These are phyloP conservation scores for Entophlyctis luteolus DNA, from an alignment of 192 early-diverging fungal species.

Conservation along the genomic window DNA sequence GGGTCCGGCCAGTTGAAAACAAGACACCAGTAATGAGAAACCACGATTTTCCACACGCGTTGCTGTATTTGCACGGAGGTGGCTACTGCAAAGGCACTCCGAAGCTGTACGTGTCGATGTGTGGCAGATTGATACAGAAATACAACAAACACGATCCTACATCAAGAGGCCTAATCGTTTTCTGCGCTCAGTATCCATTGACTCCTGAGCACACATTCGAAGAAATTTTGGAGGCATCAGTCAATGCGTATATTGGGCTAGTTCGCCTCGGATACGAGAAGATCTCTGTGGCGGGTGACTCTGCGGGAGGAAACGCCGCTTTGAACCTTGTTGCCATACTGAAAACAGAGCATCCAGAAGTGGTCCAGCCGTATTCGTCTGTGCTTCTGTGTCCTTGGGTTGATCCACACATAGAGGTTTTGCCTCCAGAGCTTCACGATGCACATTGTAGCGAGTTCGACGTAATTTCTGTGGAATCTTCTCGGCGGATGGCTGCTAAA, in stretches of 20 bases:
- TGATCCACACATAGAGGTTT: not conserved
- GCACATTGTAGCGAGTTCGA: not conserved
- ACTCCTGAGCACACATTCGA: slow-evolving; percentile 5
- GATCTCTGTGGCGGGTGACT: slow-evolving; percentile 11
- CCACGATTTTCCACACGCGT: not conserved
- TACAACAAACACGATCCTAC: not conserved
- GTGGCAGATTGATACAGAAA: not conserved
- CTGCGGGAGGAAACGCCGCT: slow-evolving; percentile 8
- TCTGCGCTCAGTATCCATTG: not conserved
- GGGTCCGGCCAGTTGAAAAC: not conserved
- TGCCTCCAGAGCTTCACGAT: slow-evolving; percentile 8
- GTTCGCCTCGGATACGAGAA: not conserved
- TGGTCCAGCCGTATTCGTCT: slow-evolving; percentile 14
- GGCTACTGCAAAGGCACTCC: not conserved
- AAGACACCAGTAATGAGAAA: not conserved
- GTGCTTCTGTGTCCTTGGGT: slow-evolving; percentile 11
- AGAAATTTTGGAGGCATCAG: not conserved
- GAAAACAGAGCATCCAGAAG: not conserved
- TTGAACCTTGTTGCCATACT: not conserved
- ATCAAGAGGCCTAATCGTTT: not conserved
- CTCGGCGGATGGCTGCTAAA: not conserved
- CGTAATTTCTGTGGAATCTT: not conserved
- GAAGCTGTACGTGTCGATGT: not conserved
- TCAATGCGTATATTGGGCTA: slow-evolving; percentile 2
- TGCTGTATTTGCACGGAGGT: not conserved